A percentile compares a stretch with the other conserved stretches of the same genome.
phyloP scores from a whole-genome alignment of 495 filamentous ascomycete genomes.

The Oidiodendron maius region DNA sequence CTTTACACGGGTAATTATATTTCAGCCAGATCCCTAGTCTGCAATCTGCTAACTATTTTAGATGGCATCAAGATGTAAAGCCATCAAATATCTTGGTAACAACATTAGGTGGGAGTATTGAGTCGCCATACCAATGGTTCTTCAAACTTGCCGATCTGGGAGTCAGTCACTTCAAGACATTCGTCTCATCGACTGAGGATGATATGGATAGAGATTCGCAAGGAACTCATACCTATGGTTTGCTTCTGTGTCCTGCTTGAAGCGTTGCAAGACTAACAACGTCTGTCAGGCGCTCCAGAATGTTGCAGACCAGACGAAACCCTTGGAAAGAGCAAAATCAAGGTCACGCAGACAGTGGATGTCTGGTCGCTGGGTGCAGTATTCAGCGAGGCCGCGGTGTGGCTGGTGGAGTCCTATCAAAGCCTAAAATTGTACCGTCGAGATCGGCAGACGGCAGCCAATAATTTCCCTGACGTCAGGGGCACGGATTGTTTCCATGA shows the following conservation, averaged over 20 bases:
- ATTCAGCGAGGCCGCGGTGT: conserved; percentile 33
- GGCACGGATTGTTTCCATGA: conserved; percentile 36
- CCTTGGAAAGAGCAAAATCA: background rate
- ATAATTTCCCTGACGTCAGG: conserved; percentile 6
- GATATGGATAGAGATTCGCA: conserved; percentile 22
- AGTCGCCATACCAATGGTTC: conserved; percentile 24
- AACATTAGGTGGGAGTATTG: conserved; percentile 15
- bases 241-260: background rate
- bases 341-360: conserved; percentile 22
- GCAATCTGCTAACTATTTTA: conserved; percentile 2
- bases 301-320: conserved; percentile 23
- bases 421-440: conserved; percentile 27
- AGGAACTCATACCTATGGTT: conserved; percentile 30
- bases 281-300: conserved; percentile 28
- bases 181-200: background rate
- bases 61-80: conserved; percentile 36
- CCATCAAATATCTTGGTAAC: conserved; percentile 34
- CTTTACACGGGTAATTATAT: too few relatives aligned
- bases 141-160: conserved; percentile 36
- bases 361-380: conserved; percentile 40
- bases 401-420: conserved; percentile 24
- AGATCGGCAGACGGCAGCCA: conserved; percentile 20
- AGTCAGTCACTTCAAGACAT: conserved; percentile 25
- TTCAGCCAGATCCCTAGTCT: too few relatives aligned
- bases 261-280: conserved; percentile 6